Evolutionary conservation across 225 moss, liverwort and hornwort genomes (phyloP).

Genomic region (Polytrichum commune): DNA sequence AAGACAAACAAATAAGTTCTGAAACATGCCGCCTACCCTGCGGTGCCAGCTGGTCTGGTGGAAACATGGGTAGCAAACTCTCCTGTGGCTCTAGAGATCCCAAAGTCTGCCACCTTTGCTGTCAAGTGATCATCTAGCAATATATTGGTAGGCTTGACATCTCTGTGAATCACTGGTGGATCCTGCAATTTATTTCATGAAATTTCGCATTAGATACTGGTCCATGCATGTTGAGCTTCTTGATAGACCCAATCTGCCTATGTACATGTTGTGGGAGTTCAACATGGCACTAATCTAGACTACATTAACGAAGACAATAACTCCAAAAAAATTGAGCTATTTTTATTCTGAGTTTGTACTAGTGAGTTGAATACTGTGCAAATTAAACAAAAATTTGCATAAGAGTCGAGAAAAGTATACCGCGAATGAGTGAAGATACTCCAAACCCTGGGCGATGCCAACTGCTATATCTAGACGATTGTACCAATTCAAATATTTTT

Average conservation of each 20-base stretch:
- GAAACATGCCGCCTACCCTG: constrained; percentile 22
- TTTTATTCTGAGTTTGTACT: too few relatives aligned
- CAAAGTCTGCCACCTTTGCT: constrained; percentile 37
- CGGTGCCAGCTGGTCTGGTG: constrained; percentile 48
- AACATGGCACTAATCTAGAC: too few relatives aligned
- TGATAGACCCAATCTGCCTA: too few relatives aligned
- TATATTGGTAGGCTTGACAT: constrained; percentile 57
- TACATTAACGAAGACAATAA: too few relatives aligned
- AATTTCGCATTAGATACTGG: too few relatives aligned
- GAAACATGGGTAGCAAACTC: constrained; percentile 52
- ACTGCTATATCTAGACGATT: constrained; percentile 45
- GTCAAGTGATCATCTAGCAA: constrained; percentile 37
- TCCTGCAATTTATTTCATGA: constrained; percentile 1
- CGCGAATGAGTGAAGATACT: constrained; percentile 41
- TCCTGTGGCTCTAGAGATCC: constrained; percentile 43
- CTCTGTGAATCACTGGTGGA: constrained; percentile 56
- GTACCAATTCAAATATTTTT: constrained; percentile 41
- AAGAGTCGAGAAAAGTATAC: constrained; percentile 3
- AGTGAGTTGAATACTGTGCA: too few relatives aligned
- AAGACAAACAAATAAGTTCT: too few relatives aligned
- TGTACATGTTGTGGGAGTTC: too few relatives aligned
- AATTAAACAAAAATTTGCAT: too few relatives aligned
- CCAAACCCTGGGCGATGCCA: constrained; percentile 37
- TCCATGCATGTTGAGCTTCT: too few relatives aligned
- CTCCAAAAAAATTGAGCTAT: too few relatives aligned